These are phyloP conservation scores for Candida yuanshanica DNA, from an alignment of 805 yeast genomes.

Conservation along the genomic window DNA sequence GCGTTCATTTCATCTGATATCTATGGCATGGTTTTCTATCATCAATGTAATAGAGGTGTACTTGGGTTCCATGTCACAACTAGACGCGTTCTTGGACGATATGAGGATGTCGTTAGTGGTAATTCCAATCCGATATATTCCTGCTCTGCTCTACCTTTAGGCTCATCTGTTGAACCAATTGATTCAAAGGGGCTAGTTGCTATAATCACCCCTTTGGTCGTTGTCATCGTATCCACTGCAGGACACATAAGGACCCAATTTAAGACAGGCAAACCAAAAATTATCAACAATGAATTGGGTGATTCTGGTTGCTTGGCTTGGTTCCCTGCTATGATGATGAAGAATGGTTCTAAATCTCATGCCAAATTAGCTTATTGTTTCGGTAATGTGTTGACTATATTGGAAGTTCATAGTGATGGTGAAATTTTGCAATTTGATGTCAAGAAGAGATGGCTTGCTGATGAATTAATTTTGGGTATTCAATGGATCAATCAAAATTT, in stretches of 20 bases:
- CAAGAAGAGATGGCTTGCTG: slow-evolving; percentile 36
- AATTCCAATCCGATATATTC: slow-evolving; percentile 32
- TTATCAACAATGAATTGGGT: slow-evolving; percentile 24
- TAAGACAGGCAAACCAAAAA: slow-evolving; percentile 44
- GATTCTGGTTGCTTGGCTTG: slow-evolving; percentile 48
- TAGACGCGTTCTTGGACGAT: slow-evolving; percentile 47
- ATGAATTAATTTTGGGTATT: slow-evolving; percentile 46
- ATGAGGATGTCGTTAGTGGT: slow-evolving; percentile 18
- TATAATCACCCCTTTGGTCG: slow-evolving; percentile 43
- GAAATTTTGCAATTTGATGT: slow-evolving; percentile 32
- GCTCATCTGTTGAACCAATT: slow-evolving; percentile 45
- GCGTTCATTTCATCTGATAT: slow-evolving; percentile 50
- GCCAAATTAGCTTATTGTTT: slow-evolving; percentile 64
- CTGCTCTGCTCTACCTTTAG: slow-evolving; percentile 53
- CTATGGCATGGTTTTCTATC: slow-evolving; percentile 54
- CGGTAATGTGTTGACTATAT: slow-evolving; percentile 52
- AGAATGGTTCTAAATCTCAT: slow-evolving; percentile 21
- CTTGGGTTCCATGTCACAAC: slow-evolving; percentile 44
- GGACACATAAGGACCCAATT: slow-evolving; percentile 45
- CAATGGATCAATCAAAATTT: slow-evolving; percentile 50
- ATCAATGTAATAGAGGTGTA: slow-evolving; percentile 55
- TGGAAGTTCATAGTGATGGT: slow-evolving; percentile 39
- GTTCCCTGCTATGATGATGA: slow-evolving; percentile 48
- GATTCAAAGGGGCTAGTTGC: slow-evolving; percentile 60
- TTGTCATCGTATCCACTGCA: slow-evolving; percentile 54